These are phyloP conservation scores for Amanita rimosa DNA, from an alignment of 768 basidiomycete genomes.

Conservation along the genomic window DNA sequence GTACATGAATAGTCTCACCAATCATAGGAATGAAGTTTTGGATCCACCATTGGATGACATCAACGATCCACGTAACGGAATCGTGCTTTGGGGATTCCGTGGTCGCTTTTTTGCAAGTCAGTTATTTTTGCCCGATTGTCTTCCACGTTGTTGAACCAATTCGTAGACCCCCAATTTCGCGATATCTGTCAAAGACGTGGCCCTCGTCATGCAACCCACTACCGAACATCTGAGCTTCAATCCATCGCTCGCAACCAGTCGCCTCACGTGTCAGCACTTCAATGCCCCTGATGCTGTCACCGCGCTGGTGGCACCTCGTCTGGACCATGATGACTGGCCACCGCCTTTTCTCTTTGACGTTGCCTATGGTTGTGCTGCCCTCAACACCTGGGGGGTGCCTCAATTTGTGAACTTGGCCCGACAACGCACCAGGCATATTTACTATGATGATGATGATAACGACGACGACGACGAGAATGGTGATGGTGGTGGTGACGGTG, in stretches of 20 bases:
- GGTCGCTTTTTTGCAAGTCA: constrained; percentile 7
- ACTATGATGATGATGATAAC: too few species aligned
- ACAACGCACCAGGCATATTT: too few species aligned
- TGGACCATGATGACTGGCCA: constrained; percentile 8
- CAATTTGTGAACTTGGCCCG: too few species aligned
- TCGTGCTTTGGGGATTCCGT: constrained; percentile 5
- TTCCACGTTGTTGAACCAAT: neutral
- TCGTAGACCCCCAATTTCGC: neutral
- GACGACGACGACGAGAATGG: too few species aligned
- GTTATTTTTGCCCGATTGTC: neutral
- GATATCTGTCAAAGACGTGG: neutral
- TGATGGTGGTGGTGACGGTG: too few species aligned
- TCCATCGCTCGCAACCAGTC: neutral
- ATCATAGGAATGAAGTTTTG: constrained; percentile 1
- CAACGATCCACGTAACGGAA: constrained; percentile 7
- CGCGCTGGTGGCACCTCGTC: constrained; percentile 7
- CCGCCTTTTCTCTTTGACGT: constrained; percentile 11
- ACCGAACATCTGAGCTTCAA: neutral
- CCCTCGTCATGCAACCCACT: constrained; percentile 10
- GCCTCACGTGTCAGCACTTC: constrained; percentile 7
- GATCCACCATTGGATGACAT: constrained; percentile 4
- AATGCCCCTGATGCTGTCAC: constrained; percentile 1
- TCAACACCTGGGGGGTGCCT: constrained; percentile 12
- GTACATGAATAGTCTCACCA: constrained; percentile 6
- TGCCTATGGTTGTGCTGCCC: constrained; percentile 11